phyloP scores from a whole-genome alignment of 176 grass and related monocot genomes.

The Olyra latifolia region DNA sequence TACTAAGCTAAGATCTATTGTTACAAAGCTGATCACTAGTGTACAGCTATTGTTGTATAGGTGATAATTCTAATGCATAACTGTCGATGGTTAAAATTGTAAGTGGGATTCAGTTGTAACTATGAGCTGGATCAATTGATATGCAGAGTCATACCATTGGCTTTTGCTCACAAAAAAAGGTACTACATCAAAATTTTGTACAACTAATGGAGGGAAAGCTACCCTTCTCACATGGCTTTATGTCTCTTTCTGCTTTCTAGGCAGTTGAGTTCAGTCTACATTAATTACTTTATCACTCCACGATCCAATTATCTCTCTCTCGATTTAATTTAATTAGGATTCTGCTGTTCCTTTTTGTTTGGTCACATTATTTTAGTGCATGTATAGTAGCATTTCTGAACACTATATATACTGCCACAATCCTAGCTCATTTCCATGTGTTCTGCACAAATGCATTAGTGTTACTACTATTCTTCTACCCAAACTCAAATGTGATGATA shows the following conservation, averaged over 20 bases:
- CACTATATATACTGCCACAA: constrained; percentile 33
- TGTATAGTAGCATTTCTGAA: constrained; percentile 18
- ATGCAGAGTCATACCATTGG: constrained; percentile 29
- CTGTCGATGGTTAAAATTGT: not conserved
- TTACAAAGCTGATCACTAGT: no score
- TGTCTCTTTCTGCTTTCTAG: constrained; percentile 26
- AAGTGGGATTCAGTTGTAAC: constrained; percentile 3
- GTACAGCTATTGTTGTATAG: not conserved
- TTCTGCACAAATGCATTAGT: not conserved
- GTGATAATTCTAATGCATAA: not conserved
- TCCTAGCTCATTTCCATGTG: constrained; percentile 11
- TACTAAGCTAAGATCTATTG: not conserved
- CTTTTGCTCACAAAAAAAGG: constrained; percentile 8
- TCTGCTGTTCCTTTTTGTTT: constrained; percentile 20
- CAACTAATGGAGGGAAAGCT: constrained; percentile 12
- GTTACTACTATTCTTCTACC: not conserved
- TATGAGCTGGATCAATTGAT: not conserved
- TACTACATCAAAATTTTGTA: constrained; percentile 1
- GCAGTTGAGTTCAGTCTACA: not conserved
- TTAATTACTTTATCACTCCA: constrained; percentile 18
- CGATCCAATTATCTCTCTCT: not conserved
- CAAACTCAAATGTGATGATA: constrained; percentile 13
- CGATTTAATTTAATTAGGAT: not conserved
- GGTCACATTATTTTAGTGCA: constrained; percentile 28
- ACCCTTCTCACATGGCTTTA: not conserved